Evolutionary conservation across 2,329 filamentous ascomycete genomes (phyloP).

Genomic region (Ceratocystis harringtonii): DNA sequence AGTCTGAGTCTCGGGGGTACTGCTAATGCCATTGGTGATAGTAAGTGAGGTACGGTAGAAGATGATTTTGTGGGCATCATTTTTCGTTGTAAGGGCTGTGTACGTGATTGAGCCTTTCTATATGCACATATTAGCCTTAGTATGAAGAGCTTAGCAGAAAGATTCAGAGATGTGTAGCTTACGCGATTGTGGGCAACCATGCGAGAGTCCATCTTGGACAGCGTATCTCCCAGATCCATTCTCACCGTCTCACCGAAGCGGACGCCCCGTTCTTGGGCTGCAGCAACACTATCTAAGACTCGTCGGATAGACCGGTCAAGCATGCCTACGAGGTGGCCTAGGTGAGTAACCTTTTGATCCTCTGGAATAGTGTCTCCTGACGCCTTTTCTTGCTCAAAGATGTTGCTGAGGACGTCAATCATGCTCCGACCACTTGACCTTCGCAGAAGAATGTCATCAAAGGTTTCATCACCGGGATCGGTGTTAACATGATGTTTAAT

Average conservation of each 20-base stretch:
- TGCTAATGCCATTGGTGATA: conserved; percentile 45
- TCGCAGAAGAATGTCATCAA: conserved; percentile 28
- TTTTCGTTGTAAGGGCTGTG: not conserved
- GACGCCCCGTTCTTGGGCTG: conserved; percentile 53
- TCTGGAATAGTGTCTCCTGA: conserved; percentile 33
- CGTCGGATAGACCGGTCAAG: conserved; percentile 42
- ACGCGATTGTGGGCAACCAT: conserved; percentile 30
- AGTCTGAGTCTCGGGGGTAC: conserved; percentile 26
- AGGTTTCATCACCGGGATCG: conserved; percentile 11
- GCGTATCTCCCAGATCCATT: conserved; percentile 31
- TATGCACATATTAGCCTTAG: conserved; percentile 26
- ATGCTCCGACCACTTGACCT: conserved; percentile 20
- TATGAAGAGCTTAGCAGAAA: conserved; percentile 20
- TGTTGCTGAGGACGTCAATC: not conserved
- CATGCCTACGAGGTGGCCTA: conserved; percentile 49
- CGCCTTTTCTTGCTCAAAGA: conserved; percentile 28
- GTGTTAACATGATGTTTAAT: conserved; percentile 46
- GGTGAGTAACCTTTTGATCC: conserved; percentile 34
- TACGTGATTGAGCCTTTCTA: conserved; percentile 9
- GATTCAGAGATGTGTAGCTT: not conserved
- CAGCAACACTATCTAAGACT: conserved; percentile 53
- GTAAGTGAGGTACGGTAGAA: conserved; percentile 39
- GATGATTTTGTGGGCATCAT: conserved; percentile 31
- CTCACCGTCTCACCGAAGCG: conserved; percentile 44
- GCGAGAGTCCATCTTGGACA: conserved; percentile 40